Base-by-base conservation (phyloP, 371 early-diverging fungal genomes). In the Actinomortierella ambigua region DNA sequence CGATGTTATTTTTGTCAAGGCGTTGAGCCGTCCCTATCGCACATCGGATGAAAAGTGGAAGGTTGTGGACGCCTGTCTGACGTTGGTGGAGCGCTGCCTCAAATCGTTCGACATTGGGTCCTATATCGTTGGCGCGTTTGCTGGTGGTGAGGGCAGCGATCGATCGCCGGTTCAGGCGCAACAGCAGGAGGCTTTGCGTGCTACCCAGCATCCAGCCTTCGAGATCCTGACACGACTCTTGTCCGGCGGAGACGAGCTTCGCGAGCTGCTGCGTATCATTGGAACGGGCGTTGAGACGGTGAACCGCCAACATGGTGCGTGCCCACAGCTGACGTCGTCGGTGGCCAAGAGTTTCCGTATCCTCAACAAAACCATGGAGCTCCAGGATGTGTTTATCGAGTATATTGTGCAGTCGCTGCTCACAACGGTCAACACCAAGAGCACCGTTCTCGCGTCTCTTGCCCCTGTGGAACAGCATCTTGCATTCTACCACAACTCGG, bases 141-240 rank as follows among this genome's bases (percentile, higher is more conserved):
- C 52, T 53, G 52, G 40, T 43, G 27, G 59, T 43, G 57, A 63
- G 23, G 34, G 34, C 34, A 11, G 34, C 34, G 75, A 75, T 34
- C 61, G 53, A 23, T 61, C 61, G 2, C 23, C 51, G n/a, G 46
- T 68, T 20, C 68, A 71, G 39, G 64, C 52, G 3, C 63, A 65
- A 39, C 63, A 43, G 53, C 68, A 67, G 55, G 57, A 53, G 18
- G 66, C 62, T 15, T 24, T 67, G 26, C 66, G 67, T 3, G 73
- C 79, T 13, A 62, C 62, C 22, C 71, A 78, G 6, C 96, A 96
- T 46, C 95, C 96, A 3, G 97, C 94, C 1, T 97, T 93, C 63
- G 90, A 94, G 58, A 81, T 98, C 3, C 63, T 90, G 48, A 80
- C 84, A 23, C 85, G 92, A 18, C 63, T 96, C n/a, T 75, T 98